Base-by-base conservation (phyloP, 768 basidiomycete genomes). In the Lentinula sp. region DNA sequence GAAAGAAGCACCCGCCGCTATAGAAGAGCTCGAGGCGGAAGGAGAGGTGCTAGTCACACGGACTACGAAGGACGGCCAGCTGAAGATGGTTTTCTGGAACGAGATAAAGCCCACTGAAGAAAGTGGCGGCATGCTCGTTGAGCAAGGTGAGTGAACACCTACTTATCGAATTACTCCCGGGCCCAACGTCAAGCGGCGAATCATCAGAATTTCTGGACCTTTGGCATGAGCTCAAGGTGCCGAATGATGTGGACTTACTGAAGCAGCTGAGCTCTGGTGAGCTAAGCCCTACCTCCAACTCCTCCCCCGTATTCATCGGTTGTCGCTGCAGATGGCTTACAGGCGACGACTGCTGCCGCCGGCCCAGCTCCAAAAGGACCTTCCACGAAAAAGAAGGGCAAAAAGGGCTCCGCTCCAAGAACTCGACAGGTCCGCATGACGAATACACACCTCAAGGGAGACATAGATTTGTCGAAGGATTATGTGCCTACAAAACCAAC, bases 41-140 rank as follows among this genome's bases (percentile, higher is more conserved):
- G 93, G 92, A 0, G 89, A 93, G 60, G 91, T 94, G 1, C 80
- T 94, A 43, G 89, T 93, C n/a, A 95, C 90, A 16, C 81, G 93
- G 49, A 91, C 91, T 0, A 75, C 82, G 52, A 95, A 93, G 69
- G 92, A 95, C 66, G 88, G 88, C 0, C 87, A 91, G 65, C 74
- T 90, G 69, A 81, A 87, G 56, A 88, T 90, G 84, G 92, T 93
- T 1, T 93, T 93, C 66, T 94, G 88, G 87, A 95, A 95, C 64
- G 92, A 95, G 71, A 82, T 93, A 62, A 89, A 90, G 67, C 85
- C 88, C 1, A 84, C 78, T 31, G 87, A 89, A 64, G 86, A 90
- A 48, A 79, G 74, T 53, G 91, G 88, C 3, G 88, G 87, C 2
- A 80, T 80, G 64, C 72, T 74, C n/a, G 84, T 94, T 3, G 92